A percentile compares a stretch with the other conserved stretches of the same genome.
Conservation (phyloP, 2,329 filamentous ascomycete genomes). For the Oidium heveae region DNA sequence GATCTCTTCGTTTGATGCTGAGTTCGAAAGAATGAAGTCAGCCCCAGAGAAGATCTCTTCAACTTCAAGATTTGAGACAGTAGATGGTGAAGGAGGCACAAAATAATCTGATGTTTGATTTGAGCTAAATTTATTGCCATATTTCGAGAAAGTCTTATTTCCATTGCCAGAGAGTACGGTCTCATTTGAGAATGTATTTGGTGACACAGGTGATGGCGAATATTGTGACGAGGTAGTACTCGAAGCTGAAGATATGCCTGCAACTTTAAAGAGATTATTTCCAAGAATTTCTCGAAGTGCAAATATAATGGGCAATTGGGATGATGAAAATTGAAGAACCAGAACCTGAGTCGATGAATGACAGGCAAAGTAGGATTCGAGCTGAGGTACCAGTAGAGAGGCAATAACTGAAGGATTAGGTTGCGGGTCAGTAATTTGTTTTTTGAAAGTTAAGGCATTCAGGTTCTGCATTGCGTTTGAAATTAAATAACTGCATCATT, state of each 20-base stretch:
- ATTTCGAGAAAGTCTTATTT: not conserved
- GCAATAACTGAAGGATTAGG: constrained; percentile 28
- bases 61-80: not conserved
- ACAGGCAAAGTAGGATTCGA: constrained; percentile 31
- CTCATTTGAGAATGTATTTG: not conserved
- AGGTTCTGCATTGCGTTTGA: constrained; percentile 32
- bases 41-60: constrained; percentile 18
- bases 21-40: constrained; percentile 30
- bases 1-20: constrained; percentile 27
- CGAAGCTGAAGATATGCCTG: constrained; percentile 22
- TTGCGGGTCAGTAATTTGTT: constrained; percentile 25
- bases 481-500: constrained; percentile 26
- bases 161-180: not conserved
- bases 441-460: constrained; percentile 20
- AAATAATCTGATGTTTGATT: not conserved
- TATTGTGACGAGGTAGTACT: constrained; percentile 8
- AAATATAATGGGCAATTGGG: constrained; percentile 29
- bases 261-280: constrained; percentile 29
- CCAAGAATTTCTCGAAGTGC: constrained; percentile 32
- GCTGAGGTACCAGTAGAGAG: constrained; percentile 30
- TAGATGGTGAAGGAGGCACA: not conserved
- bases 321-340: constrained; percentile 30
- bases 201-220: not conserved
- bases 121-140: not conserved
- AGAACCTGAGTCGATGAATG: constrained; percentile 29